A percentile compares a stretch with the other conserved stretches of the same genome.
Conservation (phyloP, 805 yeast genomes). For the Isabelozyma gotoi region DNA sequence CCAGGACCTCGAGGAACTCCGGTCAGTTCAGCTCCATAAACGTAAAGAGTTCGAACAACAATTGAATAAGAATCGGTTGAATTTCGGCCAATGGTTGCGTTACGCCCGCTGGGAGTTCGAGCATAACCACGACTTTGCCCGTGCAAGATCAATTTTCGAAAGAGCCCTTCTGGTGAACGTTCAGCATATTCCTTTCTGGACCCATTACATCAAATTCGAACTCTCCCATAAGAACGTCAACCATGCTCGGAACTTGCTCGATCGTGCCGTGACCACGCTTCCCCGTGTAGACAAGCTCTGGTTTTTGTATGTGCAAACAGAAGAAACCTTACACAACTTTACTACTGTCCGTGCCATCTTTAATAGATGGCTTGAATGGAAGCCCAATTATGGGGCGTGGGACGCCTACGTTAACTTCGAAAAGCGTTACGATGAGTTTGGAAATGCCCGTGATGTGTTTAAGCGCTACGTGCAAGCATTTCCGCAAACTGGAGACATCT, state of each 20-base stretch:
- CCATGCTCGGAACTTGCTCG: conserved; percentile 85
- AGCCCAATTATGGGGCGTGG: conserved; percentile 71
- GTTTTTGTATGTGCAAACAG: conserved; percentile 80
- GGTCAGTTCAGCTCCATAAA: conserved; percentile 71
- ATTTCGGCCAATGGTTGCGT: conserved; percentile 85
- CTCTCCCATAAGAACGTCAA: conserved; percentile 68
- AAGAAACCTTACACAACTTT: conserved; percentile 70
- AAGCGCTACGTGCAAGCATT: conserved; percentile 40
- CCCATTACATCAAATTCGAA: conserved; percentile 77
- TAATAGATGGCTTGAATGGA: conserved; percentile 80
- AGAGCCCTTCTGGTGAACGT: conserved; percentile 78
- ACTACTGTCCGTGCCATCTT: conserved; percentile 63
- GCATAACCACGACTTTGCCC: conserved; percentile 64
- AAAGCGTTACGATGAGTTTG: conserved; percentile 56
- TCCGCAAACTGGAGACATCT: conserved; percentile 43
- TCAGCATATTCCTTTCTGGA: conserved; percentile 81
- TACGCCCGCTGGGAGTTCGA: conserved; percentile 87
- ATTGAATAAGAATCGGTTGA: conserved; percentile 78
- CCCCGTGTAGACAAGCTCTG: conserved; percentile 86
- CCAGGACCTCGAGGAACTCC: conserved; percentile 75
- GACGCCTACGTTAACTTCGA: conserved; percentile 72
- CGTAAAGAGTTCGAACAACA: conserved; percentile 84
- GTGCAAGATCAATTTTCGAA: conserved; percentile 88
- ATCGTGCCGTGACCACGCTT: conserved; percentile 68
- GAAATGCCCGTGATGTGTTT: conserved; percentile 59